phyloP scores from a whole-genome alignment of 2,329 filamentous ascomycete species.

The Zymoseptoria ardabiliae region DNA sequence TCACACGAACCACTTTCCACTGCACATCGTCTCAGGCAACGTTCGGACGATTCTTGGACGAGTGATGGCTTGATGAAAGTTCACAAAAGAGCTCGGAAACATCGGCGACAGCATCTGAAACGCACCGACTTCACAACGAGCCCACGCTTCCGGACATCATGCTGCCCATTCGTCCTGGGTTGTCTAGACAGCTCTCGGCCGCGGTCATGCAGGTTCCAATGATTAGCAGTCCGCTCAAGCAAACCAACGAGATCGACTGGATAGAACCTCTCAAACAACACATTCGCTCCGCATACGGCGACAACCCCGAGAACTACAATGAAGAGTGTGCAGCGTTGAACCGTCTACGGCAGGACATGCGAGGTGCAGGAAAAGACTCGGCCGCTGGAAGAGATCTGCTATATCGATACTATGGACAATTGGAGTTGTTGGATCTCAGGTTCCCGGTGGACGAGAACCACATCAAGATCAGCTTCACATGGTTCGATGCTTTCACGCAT shows the following conservation, averaged over 20 bases:
- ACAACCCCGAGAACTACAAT: slow-evolving; percentile 90
- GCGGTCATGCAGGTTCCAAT: slow-evolving; percentile 80
- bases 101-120: not conserved
- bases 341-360: slow-evolving; percentile 93
- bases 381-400: slow-evolving; percentile 86
- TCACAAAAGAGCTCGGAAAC: not conserved
- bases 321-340: slow-evolving; percentile 95
- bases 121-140: not conserved
- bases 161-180: slow-evolving; percentile 31
- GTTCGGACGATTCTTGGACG: not conserved
- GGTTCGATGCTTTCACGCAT: slow-evolving; percentile 99
- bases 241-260: slow-evolving; percentile 99
- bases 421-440: slow-evolving; percentile 85
- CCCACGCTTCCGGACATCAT: slow-evolving; percentile 29
- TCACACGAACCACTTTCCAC: not conserved
- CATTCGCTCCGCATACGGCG: slow-evolving; percentile 88
- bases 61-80: not conserved
- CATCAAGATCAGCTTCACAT: slow-evolving; percentile 98
- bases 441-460: slow-evolving; percentile 98
- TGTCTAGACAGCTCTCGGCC: slow-evolving; percentile 27
- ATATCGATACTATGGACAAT: slow-evolving; percentile 95
- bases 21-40: not conserved
- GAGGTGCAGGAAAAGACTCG: slow-evolving; percentile 93
- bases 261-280: slow-evolving; percentile 83
- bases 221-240: slow-evolving; percentile 86